These are phyloP conservation scores for Colletotrichum cordylinicola DNA, from an alignment of 2,329 filamentous ascomycete genomes.

Conservation along the genomic window DNA sequence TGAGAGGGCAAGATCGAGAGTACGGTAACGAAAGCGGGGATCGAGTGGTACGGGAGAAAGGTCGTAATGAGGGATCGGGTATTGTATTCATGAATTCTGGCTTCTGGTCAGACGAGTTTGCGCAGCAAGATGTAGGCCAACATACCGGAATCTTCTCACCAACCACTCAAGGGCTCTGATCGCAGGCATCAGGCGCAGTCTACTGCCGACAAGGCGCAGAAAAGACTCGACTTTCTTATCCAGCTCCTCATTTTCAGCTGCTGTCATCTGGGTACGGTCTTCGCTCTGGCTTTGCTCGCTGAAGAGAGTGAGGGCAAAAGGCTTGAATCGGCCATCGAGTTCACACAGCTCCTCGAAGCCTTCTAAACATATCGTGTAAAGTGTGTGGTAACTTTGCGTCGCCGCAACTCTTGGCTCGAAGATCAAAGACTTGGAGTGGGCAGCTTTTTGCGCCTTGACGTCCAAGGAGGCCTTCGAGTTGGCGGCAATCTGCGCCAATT, in stretches of 20 bases:
- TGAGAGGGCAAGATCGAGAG: constrained; percentile 84
- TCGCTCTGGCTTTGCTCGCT: constrained; percentile 91
- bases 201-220: constrained; percentile 77
- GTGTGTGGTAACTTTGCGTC: constrained; percentile 86
- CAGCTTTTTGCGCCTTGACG: constrained; percentile 88
- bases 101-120: not conserved
- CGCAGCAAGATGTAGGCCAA: constrained; percentile 19
- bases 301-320: constrained; percentile 82
- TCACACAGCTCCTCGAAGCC: constrained; percentile 92
- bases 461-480: constrained; percentile 91
- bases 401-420: constrained; percentile 87
- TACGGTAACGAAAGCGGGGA: constrained; percentile 83
- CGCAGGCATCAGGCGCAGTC: constrained; percentile 83
- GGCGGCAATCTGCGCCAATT: constrained; percentile 90
- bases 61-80: constrained; percentile 78
- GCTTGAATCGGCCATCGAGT: constrained; percentile 79
- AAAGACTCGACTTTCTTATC: constrained; percentile 82
- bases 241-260: constrained; percentile 81
- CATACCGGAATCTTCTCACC: constrained; percentile 84
- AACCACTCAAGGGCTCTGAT: constrained; percentile 96
- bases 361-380: constrained; percentile 86
- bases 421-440: constrained; percentile 93
- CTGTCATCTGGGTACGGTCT: constrained; percentile 85
- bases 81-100: constrained; percentile 90
- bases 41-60: constrained; percentile 91